phyloP scores from a whole-genome alignment of 2,329 filamentous ascomycete species.

The Beauveria caledonica region DNA sequence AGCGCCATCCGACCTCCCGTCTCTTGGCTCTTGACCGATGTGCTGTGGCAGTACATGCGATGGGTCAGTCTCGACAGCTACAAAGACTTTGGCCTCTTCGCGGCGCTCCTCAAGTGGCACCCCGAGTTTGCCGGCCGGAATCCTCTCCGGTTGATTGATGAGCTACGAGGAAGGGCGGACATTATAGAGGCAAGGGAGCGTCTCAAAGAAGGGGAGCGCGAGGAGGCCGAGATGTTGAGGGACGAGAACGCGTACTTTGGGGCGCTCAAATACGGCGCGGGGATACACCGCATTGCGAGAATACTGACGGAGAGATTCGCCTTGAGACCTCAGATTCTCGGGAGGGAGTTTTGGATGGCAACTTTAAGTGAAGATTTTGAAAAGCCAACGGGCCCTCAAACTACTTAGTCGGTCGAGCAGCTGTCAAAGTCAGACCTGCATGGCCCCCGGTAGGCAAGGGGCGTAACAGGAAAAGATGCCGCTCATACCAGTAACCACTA shows the following conservation, averaged over 20 bases:
- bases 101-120: neutral
- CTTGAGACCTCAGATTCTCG: neutral
- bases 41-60: slow-evolving; percentile 3
- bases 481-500: too few relatives aligned
- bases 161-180: neutral
- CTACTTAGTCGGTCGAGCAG: too few relatives aligned
- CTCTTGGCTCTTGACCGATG: neutral
- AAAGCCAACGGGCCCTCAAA: neutral
- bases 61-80: neutral
- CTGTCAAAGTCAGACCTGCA: too few relatives aligned
- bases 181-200: neutral
- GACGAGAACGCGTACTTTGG: neutral
- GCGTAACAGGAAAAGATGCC: too few relatives aligned
- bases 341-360: neutral
- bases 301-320: neutral
- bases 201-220: neutral
- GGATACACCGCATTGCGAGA: neutral
- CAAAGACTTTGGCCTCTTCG: neutral
- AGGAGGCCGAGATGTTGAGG: neutral
- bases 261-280: neutral
- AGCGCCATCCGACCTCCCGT: neutral
- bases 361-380: neutral
- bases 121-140: neutral
- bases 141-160: neutral
- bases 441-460: too few relatives aligned